Evolutionary conservation across 2,329 filamentous ascomycete species (phyloP), one percentile per base, ranked within the genome.

Genomic region (Penicillium decumbens): DNA sequence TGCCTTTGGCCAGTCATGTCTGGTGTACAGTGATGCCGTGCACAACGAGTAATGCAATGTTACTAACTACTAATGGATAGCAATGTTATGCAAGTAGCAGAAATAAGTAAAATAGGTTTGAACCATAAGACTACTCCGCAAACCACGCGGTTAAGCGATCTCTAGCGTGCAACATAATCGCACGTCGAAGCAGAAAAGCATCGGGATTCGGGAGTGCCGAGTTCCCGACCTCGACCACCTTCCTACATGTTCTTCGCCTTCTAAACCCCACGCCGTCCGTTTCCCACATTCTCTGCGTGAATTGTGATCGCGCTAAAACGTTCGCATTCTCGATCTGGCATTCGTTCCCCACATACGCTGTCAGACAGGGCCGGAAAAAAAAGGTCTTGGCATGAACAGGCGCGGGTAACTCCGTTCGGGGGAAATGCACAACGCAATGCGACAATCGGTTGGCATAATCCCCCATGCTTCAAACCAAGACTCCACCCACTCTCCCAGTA

Each of bases 301-400:
- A 10, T n/a, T 25, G 12, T 24, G 38, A 28, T n/a, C 15, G 49
- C 39, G 25, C 9, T 41, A 40, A 27, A 10, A 3, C 20, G 20
- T 23, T 23, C 20, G 20, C 20, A 37, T 37, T 20, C 43, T 25
- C 20, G 12, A 25, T 29, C 44, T 47, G 35, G 28, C 2, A 35
- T 12, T 10, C 23, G 27, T 23, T 15, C 38, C 30, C 30, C 45
- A 25, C 23, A 24, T 30, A 37, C 18, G 7, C 20, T 10, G 25
- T 7, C 27, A 29, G 38, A 23, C 33, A 25, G 25, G 23, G 28
- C 25, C 20, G 15, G n/a, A n/a, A 18, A 18, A 23, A 25, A 30
- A 44, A 50, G 42, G 55, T 51, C 55, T 59, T 59, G 57, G 57
- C 57, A 55, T 59, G 47, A 59, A 39, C 45, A 38, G 20, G 28